These are phyloP conservation scores for Pseudonitzschia multistriata DNA, from an alignment of 108 stramenopile genomes.

Conservation along the genomic window DNA sequence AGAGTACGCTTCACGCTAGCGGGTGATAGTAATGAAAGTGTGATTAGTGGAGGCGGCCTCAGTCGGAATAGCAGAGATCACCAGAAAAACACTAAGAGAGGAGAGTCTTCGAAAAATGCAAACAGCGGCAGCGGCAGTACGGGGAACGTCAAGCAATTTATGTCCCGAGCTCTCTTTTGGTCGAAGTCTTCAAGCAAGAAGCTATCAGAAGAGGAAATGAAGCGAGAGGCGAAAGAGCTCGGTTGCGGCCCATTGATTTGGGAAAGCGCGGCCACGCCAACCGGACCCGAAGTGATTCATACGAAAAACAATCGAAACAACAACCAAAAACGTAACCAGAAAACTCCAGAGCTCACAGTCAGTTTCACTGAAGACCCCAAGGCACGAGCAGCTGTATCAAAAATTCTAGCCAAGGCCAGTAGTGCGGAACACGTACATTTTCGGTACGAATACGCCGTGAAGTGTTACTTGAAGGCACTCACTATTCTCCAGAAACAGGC, in stretches of 20 bases:
- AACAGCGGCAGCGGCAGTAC: conserved; percentile 1
- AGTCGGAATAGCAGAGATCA: background rate
- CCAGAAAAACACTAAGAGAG: conserved; percentile 1
- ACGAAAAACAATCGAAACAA: conserved; percentile 10
- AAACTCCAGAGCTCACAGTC: conserved; percentile 17
- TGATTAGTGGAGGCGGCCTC: background rate
- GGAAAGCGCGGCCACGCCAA: conserved; percentile 38
- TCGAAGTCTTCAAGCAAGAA: conserved; percentile 28
- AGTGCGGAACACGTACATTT: conserved; percentile 55
- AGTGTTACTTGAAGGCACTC: conserved; percentile 65
- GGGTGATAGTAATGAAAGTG: conserved; percentile 1
- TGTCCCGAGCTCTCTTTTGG: conserved; percentile 42
- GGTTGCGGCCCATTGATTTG: conserved; percentile 40
- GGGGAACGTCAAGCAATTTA: conserved; percentile 45
- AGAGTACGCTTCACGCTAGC: conserved; percentile 44
- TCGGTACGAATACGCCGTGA: conserved; percentile 75
- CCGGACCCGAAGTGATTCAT: conserved; percentile 37
- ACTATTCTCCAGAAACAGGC: conserved; percentile 46
- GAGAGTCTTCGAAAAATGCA: background rate
- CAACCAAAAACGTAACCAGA: background rate
- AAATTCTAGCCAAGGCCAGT: conserved; percentile 52
- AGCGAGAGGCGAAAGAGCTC: conserved; percentile 35
- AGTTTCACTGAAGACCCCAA: conserved; percentile 49
- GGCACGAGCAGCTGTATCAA: conserved; percentile 32
- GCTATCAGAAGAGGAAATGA: conserved; percentile 33